These are phyloP conservation scores for Phylloporus rhodoxanthus DNA, from an alignment of 768 basidiomycete genomes.

Conservation along the genomic window DNA sequence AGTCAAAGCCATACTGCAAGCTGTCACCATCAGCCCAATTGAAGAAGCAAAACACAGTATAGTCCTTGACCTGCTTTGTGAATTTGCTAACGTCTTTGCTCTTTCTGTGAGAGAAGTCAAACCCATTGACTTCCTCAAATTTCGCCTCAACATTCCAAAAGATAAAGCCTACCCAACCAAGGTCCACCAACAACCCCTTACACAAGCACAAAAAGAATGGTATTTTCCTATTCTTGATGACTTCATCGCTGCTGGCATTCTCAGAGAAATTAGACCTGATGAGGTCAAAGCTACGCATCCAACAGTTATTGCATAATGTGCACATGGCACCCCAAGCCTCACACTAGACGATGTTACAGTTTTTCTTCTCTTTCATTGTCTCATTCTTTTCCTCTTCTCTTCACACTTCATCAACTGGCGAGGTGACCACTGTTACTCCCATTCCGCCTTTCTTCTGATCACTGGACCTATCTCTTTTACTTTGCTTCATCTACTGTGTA, in stretches of 20 bases:
- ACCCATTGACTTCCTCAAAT: not conserved
- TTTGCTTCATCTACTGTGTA: too few species aligned
- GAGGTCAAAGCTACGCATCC: not conserved
- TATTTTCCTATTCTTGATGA: not conserved
- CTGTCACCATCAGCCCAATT: too few species aligned
- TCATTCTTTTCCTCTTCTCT: too few species aligned
- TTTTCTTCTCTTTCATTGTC: too few species aligned
- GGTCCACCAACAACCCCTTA: not conserved
- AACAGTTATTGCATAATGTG: not conserved
- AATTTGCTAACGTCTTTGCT: not conserved
- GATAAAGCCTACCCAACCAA: not conserved
- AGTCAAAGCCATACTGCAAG: too few species aligned
- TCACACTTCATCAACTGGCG: too few species aligned
- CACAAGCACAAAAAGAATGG: not conserved
- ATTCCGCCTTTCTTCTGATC: too few species aligned
- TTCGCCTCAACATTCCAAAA: not conserved
- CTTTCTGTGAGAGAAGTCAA: not conserved
- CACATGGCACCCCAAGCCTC: not conserved
- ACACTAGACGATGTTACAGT: too few species aligned
- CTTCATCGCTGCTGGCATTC: not conserved
- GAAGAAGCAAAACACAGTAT: too few species aligned
- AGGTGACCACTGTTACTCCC: too few species aligned
- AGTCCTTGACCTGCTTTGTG: too few species aligned
- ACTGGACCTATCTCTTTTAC: too few species aligned
- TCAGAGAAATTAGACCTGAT: not conserved